Base-by-base conservation (phyloP, 257 asterid genomes). In the Solanum sitiens region DNA sequence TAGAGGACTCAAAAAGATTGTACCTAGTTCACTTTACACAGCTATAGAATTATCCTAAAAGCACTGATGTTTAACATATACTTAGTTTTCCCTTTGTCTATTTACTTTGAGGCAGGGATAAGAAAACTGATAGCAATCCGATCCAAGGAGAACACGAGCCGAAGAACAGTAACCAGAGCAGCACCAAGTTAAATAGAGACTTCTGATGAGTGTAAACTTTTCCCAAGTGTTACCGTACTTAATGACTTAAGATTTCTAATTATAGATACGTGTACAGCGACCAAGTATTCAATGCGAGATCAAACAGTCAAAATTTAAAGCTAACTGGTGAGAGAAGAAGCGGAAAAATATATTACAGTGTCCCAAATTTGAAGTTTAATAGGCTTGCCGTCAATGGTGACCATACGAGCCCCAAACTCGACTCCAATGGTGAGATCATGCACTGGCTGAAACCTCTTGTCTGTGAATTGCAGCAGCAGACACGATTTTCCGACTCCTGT, bases 301-400 rank as follows among this genome's bases (percentile, higher is more conserved):
- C 8, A 42, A 84, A 59, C 9, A 30, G 39, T n/a, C 11, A 11
- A 84, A 25, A 84, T 8, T 56, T 42, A 35, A 84, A 63, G 5
- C 40, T 65, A 45, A 84, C 2, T 30, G 32, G 56, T 61, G 53
- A 83, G 27, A 4, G 30, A 33, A 56, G 18, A 45, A 82, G 18
- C n/a, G 18, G 50, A 72, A 30, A 68, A 67, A 21, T 18, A 33
- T 15, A 47, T 70, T 50, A 87, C 89, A 68, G 89, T 87, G 73
- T 87, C 89, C 89, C 89, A 87, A 87, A 87, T 87, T 87, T 87
- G 89, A 71, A 87, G 89, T 79, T 87, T 87, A 84, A 87, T 83
- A 8, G 89, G 89, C 30, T 75, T 73, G 84, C 44, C 23, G 4
- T 87, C 89, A 23, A 87, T 87, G 47, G 67, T 83, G 12, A 87